Base-by-base conservation (phyloP, 2,329 filamentous ascomycete species). In the Camillea tinctor region DNA sequence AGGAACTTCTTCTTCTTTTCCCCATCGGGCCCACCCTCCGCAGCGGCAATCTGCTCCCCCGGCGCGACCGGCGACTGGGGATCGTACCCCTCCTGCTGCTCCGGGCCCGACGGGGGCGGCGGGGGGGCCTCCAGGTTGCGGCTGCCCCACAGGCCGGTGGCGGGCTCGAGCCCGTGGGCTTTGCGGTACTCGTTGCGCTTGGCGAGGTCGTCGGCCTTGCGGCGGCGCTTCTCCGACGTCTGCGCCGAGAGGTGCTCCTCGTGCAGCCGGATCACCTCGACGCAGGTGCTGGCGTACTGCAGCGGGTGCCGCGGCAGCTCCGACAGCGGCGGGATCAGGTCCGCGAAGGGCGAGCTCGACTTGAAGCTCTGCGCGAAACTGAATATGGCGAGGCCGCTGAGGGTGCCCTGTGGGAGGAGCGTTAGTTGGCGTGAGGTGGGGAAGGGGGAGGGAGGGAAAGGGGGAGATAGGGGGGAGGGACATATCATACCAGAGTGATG, bases 131-230 rank as follows among this genome's bases (percentile, higher is more conserved):
- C 56, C 49, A 73, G 71, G 52, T 69, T 73, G 51, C 52, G 60
- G 56, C 50, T 57, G 30, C 65, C 65, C 57, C 66, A 69, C 53
- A 71, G 61, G 7, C 71, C 67, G 9, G 57, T 61, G 11, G 65
- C 64, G 52, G 70, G 59, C 74, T 93, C 89, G 71, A 96, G 75
- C 9, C 92, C 93, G 80, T 97, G 92, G 62, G 90, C 92, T 76
- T 92, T 88, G 70, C 93, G 87, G 77, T 92, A 99, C 75, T 91
- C 88, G 62, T 85, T 85, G 69, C 94, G 84, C 85, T 97, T 97
- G 74, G 89, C 85, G 24, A 95, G 89, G 77, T 99, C 95, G 67
- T 97, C 92, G 58, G 92, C 82, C 66, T 87, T 88, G 71, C 84
- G 84, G 70, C 86, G 85, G 58, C 93, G 85, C 77, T 87, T 87